Conservation (phyloP, 805 yeast species). For the Teunomyces stri region DNA sequence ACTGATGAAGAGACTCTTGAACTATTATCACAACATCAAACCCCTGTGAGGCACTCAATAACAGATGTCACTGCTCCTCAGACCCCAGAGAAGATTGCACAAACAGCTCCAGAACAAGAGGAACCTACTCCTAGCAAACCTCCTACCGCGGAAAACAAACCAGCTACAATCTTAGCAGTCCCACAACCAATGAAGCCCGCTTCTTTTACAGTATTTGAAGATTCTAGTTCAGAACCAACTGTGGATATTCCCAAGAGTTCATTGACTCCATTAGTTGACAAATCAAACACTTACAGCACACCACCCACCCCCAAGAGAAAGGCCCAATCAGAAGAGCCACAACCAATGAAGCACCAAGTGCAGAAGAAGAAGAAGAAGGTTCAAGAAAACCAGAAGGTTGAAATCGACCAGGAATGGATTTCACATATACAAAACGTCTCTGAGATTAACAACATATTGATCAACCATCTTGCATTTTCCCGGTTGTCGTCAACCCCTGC, state of each 20-base stretch:
- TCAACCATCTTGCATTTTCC: slow-evolving; percentile 88
- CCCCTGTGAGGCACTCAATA: slow-evolving; percentile 1
- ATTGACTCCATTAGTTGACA: slow-evolving; percentile 26
- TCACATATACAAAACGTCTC: slow-evolving; percentile 38
- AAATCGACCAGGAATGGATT: slow-evolving; percentile 22
- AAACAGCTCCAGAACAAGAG: background rate
- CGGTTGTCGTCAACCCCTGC: slow-evolving; percentile 85
- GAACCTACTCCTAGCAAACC: slow-evolving; percentile 9
- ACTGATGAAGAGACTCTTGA: slow-evolving; percentile 44
- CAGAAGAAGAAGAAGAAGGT: slow-evolving; percentile 21
- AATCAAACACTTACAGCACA: slow-evolving; percentile 21
- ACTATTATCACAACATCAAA: slow-evolving; percentile 3
- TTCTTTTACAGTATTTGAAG: slow-evolving; percentile 13
- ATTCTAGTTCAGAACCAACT: slow-evolving; percentile 11
- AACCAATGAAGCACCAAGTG: slow-evolving; percentile 19
- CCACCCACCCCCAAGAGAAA: slow-evolving; percentile 20
- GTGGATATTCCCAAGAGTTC: slow-evolving; percentile 8
- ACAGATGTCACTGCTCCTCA: slow-evolving; percentile 3
- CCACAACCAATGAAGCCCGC: background rate
- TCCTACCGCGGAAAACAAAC: background rate
- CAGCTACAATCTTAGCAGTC: background rate
- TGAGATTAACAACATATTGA: slow-evolving; percentile 61
- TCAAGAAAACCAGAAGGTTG: slow-evolving; percentile 26
- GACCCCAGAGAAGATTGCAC: slow-evolving; percentile 5
- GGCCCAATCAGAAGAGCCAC: slow-evolving; percentile 39